phyloP scores from a whole-genome alignment of 2,329 filamentous ascomycete genomes.

The Aspergillus sp. region DNA sequence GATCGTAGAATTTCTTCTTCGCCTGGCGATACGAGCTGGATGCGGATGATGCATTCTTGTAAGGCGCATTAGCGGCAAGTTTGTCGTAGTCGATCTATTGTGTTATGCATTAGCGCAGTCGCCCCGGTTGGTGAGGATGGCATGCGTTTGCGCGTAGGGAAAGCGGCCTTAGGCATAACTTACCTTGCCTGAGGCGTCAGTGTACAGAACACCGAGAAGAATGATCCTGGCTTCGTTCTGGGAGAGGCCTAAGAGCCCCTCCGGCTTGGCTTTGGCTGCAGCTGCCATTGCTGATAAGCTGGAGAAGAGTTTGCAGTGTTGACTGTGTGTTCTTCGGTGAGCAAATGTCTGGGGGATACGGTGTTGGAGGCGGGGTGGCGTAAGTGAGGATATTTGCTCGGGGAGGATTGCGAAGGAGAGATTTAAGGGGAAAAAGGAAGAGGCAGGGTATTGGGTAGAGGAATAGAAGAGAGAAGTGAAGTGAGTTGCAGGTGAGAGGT shows the following conservation, averaged over 20 bases:
- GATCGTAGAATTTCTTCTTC: slow-evolving; percentile 36
- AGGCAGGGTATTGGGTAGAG: background rate
- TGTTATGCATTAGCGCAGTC: background rate
- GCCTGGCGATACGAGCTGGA: slow-evolving; percentile 34
- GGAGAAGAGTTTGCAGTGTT: background rate
- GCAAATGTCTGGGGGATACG: background rate
- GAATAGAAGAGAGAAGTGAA: slow-evolving; percentile 1
- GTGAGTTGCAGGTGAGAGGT: slow-evolving; percentile 1
- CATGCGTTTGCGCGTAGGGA: background rate
- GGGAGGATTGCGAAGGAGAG: background rate
- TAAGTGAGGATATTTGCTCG: background rate
- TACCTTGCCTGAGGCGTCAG: slow-evolving; percentile 19
- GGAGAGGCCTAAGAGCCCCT: slow-evolving; percentile 18
- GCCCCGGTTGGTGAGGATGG: background rate
- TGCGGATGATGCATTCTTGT: slow-evolving; percentile 38
- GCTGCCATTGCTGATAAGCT: slow-evolving; percentile 14
- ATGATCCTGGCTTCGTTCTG: slow-evolving; percentile 20
- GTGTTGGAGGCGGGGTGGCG: background rate
- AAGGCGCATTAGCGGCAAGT: slow-evolving; percentile 35
- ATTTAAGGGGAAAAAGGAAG: background rate
- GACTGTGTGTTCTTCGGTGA: background rate
- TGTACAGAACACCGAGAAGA: slow-evolving; percentile 18
- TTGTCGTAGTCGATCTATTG: slow-evolving; percentile 40
- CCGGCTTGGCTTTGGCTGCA: slow-evolving; percentile 14
- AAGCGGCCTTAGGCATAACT: background rate